Evolutionary conservation across 495 filamentous ascomycete genomes (phyloP), one percentile per base, ranked within the genome.

Genomic region (Aspergillus avenaceus): DNA sequence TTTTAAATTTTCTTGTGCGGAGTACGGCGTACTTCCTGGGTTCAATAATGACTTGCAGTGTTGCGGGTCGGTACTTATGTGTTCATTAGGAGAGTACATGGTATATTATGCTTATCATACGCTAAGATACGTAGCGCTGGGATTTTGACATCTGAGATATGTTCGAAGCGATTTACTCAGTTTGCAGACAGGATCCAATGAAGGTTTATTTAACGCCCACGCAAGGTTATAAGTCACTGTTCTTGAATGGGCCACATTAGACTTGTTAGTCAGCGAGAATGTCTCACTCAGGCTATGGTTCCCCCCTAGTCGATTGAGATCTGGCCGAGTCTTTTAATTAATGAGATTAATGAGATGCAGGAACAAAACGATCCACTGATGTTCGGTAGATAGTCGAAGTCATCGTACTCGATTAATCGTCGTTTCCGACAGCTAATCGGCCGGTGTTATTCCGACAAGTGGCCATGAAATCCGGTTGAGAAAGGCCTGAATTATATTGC

Each of bases 311-410:
- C 31, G 46, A 37, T 49, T 49, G 46, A 49, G 46, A 54, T 50
- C 46, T 49, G 52, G 41, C 24, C 46, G 45, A 41, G 46, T 32
- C 52, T 24, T 37, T 53, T n/a, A n/a, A n/a, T n/a, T n/a, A n/a
- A n/a, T n/a, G n/a, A n/a, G 14, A 28, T 37, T 19, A 32, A 43
- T 53, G 22, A 36, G 44, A 56, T 31, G 53, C 53, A 56, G 53
- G 48, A 56, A 56, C 53, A 52, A 8, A n/a, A 21, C 14, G 26
- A 48, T 48, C 48, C 28, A 47, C 52, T 26, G 46, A 54, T 49
- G 29, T 37, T 48, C 41, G 18, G 32, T 27, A 46, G n/a, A 34
- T 25, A 22, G 29, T 14, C 11, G 16, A 26, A 3, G 26, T 24
- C 21, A 32, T 14, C 36, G 27, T 8, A 24, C n/a, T 31, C 16